Base-by-base conservation (phyloP, 1,284 basidiomycete genomes). In the Peniophora sp. region DNA sequence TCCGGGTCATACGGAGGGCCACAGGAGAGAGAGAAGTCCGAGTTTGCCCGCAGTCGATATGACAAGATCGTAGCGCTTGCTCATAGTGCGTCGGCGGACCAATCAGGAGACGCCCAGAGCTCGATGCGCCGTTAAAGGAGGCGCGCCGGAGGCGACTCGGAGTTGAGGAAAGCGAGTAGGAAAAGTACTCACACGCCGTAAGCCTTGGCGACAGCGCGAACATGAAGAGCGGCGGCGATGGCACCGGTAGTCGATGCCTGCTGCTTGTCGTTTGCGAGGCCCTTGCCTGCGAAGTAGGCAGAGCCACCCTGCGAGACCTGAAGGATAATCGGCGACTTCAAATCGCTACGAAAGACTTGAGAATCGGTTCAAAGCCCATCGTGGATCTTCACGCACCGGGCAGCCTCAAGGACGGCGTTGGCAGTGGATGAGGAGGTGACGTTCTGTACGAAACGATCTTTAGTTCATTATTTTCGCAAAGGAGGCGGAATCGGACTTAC, bases 211-310 rank as follows among this genome's bases (percentile, higher is more conserved):
- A 98, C 83, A 51, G 85, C 77, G 56, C 96, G 88, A 69, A 98
- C 78, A 69, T 97, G 96, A 74, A 89, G 83, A 35, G 97, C 97
- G 54, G 93, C 95, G 50, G 95, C 92, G 62, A 89, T 71, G 58
- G 97, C 90, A 68, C 97, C 97, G 41, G 81, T 72, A 64, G 97
- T 89, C 51, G 96, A 98, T n/a, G 92, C 97, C 70, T 97, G 86
- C 68, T 99, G 97, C 64, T 93, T 88, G 69, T 89, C 89, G 71
- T 99, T 99, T 65, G 90, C 74, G 50, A 99, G 79, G 52, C 94
- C 94, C 74, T 99, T 99, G 60, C 96, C 96, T 53, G 92, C 93
- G 68, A 93, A 98, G 82, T 92, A 98, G 55, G 94, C 94, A 60
- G 85, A 81, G 66, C 97, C 97, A 58, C 96, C 96, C 70, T 99